Conservation (phyloP, 148 eudicot genomes). For the Nepenthes gracilis region DNA sequence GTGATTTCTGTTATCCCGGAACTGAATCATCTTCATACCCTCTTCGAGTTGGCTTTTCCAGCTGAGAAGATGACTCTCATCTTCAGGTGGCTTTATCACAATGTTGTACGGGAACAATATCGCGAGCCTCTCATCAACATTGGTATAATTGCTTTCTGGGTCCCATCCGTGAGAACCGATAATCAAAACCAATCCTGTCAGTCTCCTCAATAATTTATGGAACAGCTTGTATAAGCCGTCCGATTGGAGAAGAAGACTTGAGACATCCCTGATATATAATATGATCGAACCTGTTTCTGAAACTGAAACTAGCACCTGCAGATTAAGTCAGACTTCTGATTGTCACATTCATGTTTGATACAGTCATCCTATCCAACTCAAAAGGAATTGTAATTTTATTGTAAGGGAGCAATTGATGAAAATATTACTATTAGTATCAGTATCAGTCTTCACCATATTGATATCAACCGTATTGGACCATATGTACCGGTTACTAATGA, state of each 20-base stretch:
- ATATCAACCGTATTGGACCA: too few species aligned
- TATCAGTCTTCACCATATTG: too few species aligned
- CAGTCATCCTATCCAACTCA: background rate
- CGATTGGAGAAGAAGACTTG: slow-evolving; percentile 54
- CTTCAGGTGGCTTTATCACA: slow-evolving; percentile 62
- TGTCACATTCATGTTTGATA: background rate
- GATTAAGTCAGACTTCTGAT: background rate
- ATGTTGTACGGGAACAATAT: slow-evolving; percentile 58
- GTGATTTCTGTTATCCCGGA: slow-evolving; percentile 72
- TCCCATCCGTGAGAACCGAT: slow-evolving; percentile 59
- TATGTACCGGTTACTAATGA: too few species aligned
- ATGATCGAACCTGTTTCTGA: slow-evolving; percentile 51
- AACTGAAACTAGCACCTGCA: slow-evolving; percentile 56
- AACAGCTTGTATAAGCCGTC: slow-evolving; percentile 55
- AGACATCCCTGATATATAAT: slow-evolving; percentile 72
- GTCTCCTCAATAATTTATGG: slow-evolving; percentile 34
- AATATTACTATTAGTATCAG: too few species aligned
- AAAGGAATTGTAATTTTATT: background rate
- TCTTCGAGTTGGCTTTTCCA: slow-evolving; percentile 76
- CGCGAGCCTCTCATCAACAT: slow-evolving; percentile 42
- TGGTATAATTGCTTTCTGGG: slow-evolving; percentile 24
- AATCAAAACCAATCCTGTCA: slow-evolving; percentile 53
- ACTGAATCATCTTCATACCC: slow-evolving; percentile 53
- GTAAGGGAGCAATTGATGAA: too few species aligned
- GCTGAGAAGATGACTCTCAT: slow-evolving; percentile 42